Conservation (phyloP, 495 filamentous ascomycete species). For the Endocarpon pusillum region DNA sequence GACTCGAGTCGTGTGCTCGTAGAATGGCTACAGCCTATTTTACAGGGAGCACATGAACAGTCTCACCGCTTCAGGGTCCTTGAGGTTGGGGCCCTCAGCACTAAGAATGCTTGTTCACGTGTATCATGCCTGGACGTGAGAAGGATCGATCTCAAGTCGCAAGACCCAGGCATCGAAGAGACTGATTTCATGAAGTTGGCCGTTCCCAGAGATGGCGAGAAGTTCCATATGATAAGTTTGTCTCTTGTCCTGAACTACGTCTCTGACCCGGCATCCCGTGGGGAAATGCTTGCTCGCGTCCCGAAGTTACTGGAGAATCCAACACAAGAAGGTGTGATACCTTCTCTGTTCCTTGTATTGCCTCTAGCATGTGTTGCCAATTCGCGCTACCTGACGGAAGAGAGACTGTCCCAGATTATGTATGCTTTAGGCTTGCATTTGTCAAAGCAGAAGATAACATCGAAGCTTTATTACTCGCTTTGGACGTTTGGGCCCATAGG, state of each 20-base stretch:
- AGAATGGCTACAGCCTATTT: constrained; percentile 54
- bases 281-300: constrained; percentile 74
- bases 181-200: constrained; percentile 93
- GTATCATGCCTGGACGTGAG: constrained; percentile 53
- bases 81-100: constrained; percentile 80
- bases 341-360: constrained; percentile 76
- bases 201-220: constrained; percentile 44
- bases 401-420: constrained; percentile 59
- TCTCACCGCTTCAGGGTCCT: constrained; percentile 40
- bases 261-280: constrained; percentile 51
- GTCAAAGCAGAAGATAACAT: constrained; percentile 47
- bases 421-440: constrained; percentile 52
- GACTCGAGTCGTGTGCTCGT: constrained; percentile 78
- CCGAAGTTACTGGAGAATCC: constrained; percentile 38
- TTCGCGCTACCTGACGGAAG: constrained; percentile 74
- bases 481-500: constrained; percentile 41
- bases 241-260: constrained; percentile 93
- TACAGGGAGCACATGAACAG: constrained; percentile 14
- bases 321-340: constrained; percentile 25
- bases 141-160: constrained; percentile 82
- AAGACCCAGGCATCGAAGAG: constrained; percentile 57
- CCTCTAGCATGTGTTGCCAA: constrained; percentile 80
- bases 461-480: constrained; percentile 78
- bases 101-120: constrained; percentile 65
- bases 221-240: constrained; percentile 82